phyloP scores from a whole-genome alignment of 2,329 filamentous ascomycete genomes.

The Hypoxylon rubiginosum region DNA sequence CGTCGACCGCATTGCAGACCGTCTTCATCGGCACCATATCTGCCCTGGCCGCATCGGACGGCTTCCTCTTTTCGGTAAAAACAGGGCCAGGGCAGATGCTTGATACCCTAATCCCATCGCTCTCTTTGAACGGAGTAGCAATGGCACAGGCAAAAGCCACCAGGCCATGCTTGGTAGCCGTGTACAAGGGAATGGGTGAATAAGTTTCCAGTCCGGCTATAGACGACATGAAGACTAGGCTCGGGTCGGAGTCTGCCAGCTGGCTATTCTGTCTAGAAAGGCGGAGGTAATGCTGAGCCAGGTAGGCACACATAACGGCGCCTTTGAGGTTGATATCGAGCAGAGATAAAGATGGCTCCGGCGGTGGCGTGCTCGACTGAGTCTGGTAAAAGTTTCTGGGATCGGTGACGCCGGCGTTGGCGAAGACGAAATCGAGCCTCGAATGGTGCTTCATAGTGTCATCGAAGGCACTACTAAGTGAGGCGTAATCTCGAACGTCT shows the following conservation, averaged over 20 bases:
- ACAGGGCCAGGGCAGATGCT: background rate
- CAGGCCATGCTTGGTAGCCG: background rate
- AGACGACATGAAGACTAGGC: background rate
- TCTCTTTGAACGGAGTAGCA: background rate
- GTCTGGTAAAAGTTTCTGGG: background rate
- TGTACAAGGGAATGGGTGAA: background rate
- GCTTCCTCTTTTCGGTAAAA: background rate
- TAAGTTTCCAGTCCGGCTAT: background rate
- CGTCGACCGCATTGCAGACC: background rate
- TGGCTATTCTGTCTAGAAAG: background rate
- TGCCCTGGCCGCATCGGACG: background rate
- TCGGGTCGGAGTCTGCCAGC: background rate
- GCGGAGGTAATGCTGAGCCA: background rate
- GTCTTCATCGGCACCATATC: background rate
- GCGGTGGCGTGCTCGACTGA: background rate
- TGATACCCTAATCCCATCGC: background rate
- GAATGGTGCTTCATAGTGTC: background rate
- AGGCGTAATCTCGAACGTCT: background rate
- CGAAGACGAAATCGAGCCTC: background rate
- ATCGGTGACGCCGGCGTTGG: background rate
- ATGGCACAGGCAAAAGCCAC: background rate
- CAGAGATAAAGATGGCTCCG: background rate
- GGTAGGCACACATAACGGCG: background rate
- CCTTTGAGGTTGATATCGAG: background rate
- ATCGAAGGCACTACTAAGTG: background rate